Evolutionary conservation across 2,329 filamentous ascomycete genomes (phyloP).

Genomic region (Paraphoma chrysanthemicola): DNA sequence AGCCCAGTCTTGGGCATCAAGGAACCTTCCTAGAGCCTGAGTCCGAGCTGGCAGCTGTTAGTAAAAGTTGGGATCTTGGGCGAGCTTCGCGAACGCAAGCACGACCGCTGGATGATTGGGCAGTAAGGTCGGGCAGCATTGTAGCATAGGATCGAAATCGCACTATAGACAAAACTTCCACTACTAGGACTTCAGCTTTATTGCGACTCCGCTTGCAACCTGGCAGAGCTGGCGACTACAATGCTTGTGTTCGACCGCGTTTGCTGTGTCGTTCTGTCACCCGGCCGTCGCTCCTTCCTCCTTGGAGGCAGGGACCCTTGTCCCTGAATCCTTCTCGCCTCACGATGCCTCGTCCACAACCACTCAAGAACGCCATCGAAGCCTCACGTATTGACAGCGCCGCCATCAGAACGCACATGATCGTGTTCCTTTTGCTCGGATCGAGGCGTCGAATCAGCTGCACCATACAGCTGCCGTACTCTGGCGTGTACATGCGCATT

Average conservation of each 20-base stretch:
- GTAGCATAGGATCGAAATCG: conserved; percentile 23
- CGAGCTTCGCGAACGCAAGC: conserved; percentile 4
- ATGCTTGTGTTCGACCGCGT: neutral
- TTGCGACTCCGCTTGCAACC: conserved; percentile 8
- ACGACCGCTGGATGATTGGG: conserved; percentile 17
- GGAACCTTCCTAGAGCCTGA: conserved; percentile 19
- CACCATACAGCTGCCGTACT: conserved; percentile 3
- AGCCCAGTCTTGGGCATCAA: conserved; percentile 30
- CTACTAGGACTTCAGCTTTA: conserved; percentile 11
- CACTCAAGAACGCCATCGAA: conserved; percentile 9
- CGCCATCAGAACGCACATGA: conserved; percentile 3
- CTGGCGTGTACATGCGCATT: neutral
- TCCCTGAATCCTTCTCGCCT: conserved; percentile 18
- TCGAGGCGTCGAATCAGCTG: conserved; percentile 4
- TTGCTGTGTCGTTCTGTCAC: conserved; percentile 13
- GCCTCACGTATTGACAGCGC: conserved; percentile 19
- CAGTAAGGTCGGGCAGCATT: conserved; percentile 31
- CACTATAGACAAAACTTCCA: conserved; percentile 23
- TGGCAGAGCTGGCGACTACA: conserved; percentile 2
- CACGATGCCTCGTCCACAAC: conserved; percentile 12
- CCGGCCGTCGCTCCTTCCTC: conserved; percentile 6
- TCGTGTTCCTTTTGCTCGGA: neutral
- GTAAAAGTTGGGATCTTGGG: conserved; percentile 21
- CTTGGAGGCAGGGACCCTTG: conserved; percentile 8
- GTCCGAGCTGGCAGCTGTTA: conserved; percentile 25